Evolutionary conservation across 2,329 filamentous ascomycete species (phyloP).

Genomic region (Dactylella cylindrospora): DNA sequence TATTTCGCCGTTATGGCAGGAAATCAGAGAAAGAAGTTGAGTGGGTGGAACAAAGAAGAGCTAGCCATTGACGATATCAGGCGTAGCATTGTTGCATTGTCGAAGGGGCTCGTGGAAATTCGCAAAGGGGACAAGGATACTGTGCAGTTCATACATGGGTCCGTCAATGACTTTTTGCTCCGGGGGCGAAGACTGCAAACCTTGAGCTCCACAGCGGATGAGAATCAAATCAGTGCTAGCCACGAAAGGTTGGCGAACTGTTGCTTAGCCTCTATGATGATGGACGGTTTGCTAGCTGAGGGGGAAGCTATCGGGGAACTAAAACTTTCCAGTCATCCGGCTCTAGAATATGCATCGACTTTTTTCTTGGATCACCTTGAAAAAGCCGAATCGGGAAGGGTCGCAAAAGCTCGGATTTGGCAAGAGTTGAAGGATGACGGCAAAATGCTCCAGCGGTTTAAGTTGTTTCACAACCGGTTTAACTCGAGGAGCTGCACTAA

Average conservation of each 20-base stretch:
- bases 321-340: slow-evolving; percentile 14
- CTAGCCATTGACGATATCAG: slow-evolving; percentile 5
- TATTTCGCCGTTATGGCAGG: slow-evolving; percentile 27
- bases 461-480: neutral
- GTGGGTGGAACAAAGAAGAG: neutral
- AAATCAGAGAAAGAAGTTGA: neutral
- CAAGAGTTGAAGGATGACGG: neutral
- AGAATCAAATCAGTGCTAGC: slow-evolving; percentile 10
- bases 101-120: slow-evolving; percentile 41
- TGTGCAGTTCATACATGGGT: slow-evolving; percentile 45
- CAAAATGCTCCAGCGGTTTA: neutral
- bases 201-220: slow-evolving; percentile 15
- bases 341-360: slow-evolving; percentile 24
- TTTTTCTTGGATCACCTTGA: slow-evolving; percentile 32
- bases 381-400: neutral
- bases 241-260: slow-evolving; percentile 25
- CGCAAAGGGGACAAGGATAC: neutral
- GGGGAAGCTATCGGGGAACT: neutral
- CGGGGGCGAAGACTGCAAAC: slow-evolving; percentile 35
- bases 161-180: slow-evolving; percentile 42
- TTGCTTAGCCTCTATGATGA: slow-evolving; percentile 31
- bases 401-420: neutral
- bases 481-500: neutral
- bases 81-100: slow-evolving; percentile 23
- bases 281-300: neutral